Base-by-base conservation (phyloP, 805 yeast species). In the Nakazawaea holstii region DNA sequence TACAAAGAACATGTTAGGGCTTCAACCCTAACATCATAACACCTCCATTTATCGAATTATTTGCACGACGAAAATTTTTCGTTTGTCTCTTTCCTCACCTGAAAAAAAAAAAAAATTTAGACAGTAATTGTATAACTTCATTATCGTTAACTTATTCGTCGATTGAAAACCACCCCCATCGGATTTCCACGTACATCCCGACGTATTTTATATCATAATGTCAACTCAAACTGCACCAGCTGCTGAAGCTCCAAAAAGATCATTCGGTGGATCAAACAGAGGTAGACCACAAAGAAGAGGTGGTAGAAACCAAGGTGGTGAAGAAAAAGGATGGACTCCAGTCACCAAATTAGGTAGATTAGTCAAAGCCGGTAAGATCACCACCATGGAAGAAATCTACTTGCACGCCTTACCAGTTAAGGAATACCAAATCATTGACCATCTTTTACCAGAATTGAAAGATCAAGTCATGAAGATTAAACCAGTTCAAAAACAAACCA, bases 261-360 rank as follows among this genome's bases (percentile, higher is more conserved):
- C 50, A n/a, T 48, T 72, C 61, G 83, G 82, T 57, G 75, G 79
- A 57, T 70, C 78, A 65, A 73, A 74, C 72, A 80, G 80, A 67
- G 82, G 86, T 53, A 65, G 64, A 55, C 73, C 72, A 56, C 66
- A 72, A 55, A 60, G 62, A 55, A 80, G 82, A 66, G 77, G 75
- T 20, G 24, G 24, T 53, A 77, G 86, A 70, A 81, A 91, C 73
- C 78, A 79, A 67, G 81, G 79, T 61, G 81, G 79, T 61, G 97
- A 92, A 79, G 98, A 94, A 83, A 91, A 92, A 82, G 96, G 95
- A 67, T 94, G 99, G 99, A 84, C 83, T 67, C 99, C 99, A 79
- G 98, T 94, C 73, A 94, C 99, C 94, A 94, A 94, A 85, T 87
- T 94, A 73, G 99, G 99, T 79, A 92, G 99, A 86, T 85, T 94